Conservation (phyloP, 164 flowering plant species). For the Chloranthus sessilifolius region DNA sequence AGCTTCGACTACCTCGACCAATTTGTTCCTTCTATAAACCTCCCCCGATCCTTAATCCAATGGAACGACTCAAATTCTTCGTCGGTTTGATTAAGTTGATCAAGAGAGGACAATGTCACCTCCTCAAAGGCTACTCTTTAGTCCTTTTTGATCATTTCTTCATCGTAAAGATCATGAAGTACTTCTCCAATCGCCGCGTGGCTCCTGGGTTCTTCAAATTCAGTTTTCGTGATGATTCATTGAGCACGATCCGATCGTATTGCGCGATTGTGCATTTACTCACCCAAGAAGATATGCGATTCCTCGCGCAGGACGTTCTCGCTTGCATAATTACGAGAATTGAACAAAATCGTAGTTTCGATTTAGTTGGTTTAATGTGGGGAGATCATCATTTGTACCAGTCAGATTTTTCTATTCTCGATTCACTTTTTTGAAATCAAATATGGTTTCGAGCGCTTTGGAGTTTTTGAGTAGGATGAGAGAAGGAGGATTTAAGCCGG, state of each 20-base stretch:
- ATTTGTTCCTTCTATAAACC: constrained; percentile 34
- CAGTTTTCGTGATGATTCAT: constrained; percentile 32
- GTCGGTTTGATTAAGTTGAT: constrained; percentile 42
- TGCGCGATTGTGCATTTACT: constrained; percentile 52
- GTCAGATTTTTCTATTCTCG: constrained; percentile 54
- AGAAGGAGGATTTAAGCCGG: constrained; percentile 39
- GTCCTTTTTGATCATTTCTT: constrained; percentile 40
- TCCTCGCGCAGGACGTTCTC: constrained; percentile 62
- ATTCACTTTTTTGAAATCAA: constrained; percentile 52
- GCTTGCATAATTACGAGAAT: constrained; percentile 43
- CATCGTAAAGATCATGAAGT: constrained; percentile 47
- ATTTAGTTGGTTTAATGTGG: constrained; percentile 53
- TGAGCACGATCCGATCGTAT: constrained; percentile 29
- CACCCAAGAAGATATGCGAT: constrained; percentile 30
- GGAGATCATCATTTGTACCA: constrained; percentile 28
- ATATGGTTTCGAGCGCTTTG: constrained; percentile 40
- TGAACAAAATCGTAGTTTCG: constrained; percentile 37
- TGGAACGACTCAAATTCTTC: constrained; percentile 40
- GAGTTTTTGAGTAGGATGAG: constrained; percentile 53
- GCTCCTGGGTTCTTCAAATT: constrained; percentile 67
- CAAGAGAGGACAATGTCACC: constrained; percentile 27
- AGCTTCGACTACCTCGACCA: constrained; percentile 33
- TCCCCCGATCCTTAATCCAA: constrained; percentile 29
- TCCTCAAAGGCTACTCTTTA: constrained; percentile 28
- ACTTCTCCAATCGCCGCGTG: constrained; percentile 22